Evolutionary conservation across 495 filamentous ascomycete species (phyloP), one percentile per base, ranked within the genome.

Genomic region (Penicillium bovifimosum): DNA sequence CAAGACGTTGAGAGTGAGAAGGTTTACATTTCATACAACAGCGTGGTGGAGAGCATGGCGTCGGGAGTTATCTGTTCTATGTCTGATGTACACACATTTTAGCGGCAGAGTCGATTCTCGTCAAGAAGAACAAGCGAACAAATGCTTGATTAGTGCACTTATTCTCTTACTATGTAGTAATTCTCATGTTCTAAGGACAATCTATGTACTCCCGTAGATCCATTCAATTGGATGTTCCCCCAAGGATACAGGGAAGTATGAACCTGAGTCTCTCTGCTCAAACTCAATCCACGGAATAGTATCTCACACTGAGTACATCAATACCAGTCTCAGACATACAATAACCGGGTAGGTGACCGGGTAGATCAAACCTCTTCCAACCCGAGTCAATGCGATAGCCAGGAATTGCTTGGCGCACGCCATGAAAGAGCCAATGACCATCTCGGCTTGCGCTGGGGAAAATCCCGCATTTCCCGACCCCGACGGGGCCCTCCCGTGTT

Each of bases 21-120:
- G 27, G 17, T 29, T 24, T 47, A 41, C 32, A 52, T 60, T 53
- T 49, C 56, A 63, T 60, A 13, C 5, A 10, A 6, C 14, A 36
- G 34, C 14, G n/a, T 8, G 29, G 54, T 41, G 47, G 20, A 57
- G 33, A 56, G 62, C 60, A 59, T 65, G 57, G 60, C 50, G 60
- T 28, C 18, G 36, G 63, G 61, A 47, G 58, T 66, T 60, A 55
- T 36, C 34, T 36, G 13, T 33, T 27, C 24, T 6, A 34, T 47
- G 31, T 47, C 31, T 18, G n/a, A 13, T 46, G 7, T 34, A 47
- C 29, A 29, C 17, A 17, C 5, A 17, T 43, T 24, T 28, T 28
- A 42, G 28, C 8, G 27, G 28, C 41, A 43, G 29, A 29, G 26
- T 18, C 29, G n/a, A n/a, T n/a, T n/a, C 26, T 29, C 29, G 28